Conservation (phyloP, 116 monocot species). For the Zostera marina region DNA sequence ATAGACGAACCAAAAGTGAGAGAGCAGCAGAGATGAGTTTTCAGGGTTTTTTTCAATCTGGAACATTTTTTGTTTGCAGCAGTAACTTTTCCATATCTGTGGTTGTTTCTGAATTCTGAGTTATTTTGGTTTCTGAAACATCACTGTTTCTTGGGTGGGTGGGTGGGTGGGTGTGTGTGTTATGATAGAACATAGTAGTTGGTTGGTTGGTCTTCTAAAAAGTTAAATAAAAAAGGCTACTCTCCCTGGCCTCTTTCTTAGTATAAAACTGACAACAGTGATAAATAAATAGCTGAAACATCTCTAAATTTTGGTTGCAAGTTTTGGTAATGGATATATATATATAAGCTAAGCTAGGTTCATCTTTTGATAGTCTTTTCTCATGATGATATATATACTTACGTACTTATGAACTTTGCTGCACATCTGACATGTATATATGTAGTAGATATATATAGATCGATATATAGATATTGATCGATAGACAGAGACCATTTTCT, state of each 20-base stretch:
- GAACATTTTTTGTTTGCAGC: constrained; percentile 6
- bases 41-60: too few relatives aligned
- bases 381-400: too few relatives aligned
- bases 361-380: too few relatives aligned
- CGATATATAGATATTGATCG: too few relatives aligned
- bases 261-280: background rate
- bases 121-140: background rate
- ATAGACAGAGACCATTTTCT: too few relatives aligned
- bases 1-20: background rate
- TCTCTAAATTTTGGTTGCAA: too few relatives aligned
- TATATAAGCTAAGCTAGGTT: too few relatives aligned
- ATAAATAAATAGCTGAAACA: background rate
- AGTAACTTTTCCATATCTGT: constrained; percentile 3
- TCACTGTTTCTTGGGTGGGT: background rate
- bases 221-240: background rate
- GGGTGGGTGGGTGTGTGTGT: too few relatives aligned
- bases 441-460: too few relatives aligned
- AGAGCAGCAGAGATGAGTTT: background rate
- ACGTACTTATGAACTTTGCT: too few relatives aligned
- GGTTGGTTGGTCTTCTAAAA: constrained; percentile 4
- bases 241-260: background rate
- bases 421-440: too few relatives aligned
- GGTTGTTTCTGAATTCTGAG: background rate
- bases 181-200: constrained; percentile 1
- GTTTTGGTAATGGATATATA: too few relatives aligned